Evolutionary conservation across 73 alveolate species (phyloP).

Genomic region (Paramecium caudatum): DNA sequence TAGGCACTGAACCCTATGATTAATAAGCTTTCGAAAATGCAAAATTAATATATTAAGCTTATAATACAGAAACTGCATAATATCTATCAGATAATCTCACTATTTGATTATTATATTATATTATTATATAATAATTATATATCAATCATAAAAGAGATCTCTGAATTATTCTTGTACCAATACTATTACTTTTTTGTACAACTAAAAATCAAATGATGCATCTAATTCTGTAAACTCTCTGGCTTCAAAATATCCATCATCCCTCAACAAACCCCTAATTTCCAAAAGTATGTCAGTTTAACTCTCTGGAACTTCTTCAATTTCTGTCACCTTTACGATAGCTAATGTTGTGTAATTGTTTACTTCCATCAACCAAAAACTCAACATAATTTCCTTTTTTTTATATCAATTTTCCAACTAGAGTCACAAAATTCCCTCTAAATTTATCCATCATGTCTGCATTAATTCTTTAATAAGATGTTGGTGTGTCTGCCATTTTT

Average conservation of each 20-base stretch:
- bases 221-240: slow-evolving; percentile 50
- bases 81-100: not conserved
- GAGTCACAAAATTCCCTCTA: slow-evolving; percentile 5
- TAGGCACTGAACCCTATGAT: not conserved
- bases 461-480: slow-evolving; percentile 16
- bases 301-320: slow-evolving; percentile 45
- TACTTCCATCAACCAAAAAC: slow-evolving; percentile 9
- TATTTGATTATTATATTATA: too few species aligned
- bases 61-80: slow-evolving; percentile 13
- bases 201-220: not conserved
- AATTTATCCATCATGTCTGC: slow-evolving; percentile 26
- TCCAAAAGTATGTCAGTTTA: slow-evolving; percentile 17
- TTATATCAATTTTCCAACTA: slow-evolving; percentile 20
- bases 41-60: not conserved
- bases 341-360: not conserved
- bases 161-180: slow-evolving; percentile 23
- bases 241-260: slow-evolving; percentile 14
- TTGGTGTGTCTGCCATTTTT: slow-evolving; percentile 2
- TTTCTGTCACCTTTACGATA: not conserved
- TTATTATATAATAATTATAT: too few species aligned
- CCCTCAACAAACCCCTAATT: slow-evolving; percentile 16
- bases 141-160: slow-evolving; percentile 19
- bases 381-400: slow-evolving; percentile 38
- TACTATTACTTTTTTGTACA: not conserved
- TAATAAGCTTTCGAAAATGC: not conserved